phyloP scores from a whole-genome alignment of 2,329 filamentous ascomycete genomes.

The Clonostachys rhizophaga region DNA sequence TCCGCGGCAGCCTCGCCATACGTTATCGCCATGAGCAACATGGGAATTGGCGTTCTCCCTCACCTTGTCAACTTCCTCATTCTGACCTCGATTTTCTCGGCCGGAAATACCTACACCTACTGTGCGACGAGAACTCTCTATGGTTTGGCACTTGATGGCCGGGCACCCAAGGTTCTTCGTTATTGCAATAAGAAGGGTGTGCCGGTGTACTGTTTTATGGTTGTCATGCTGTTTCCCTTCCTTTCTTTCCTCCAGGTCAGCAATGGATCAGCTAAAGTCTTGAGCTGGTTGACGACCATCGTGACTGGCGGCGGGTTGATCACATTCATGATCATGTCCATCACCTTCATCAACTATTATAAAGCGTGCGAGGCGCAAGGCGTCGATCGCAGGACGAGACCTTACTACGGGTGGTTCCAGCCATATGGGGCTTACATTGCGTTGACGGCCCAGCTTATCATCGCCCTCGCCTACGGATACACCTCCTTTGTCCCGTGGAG shows the following conservation, averaged over 20 bases:
- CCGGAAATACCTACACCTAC: conserved; percentile 47
- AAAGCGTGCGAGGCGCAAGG: conserved; percentile 48
- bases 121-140: conserved; percentile 45
- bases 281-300: conserved; percentile 50
- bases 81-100: conserved; percentile 36
- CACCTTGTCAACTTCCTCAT: conserved; percentile 52
- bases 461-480: conserved; percentile 52
- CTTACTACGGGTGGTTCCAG: conserved; percentile 55
- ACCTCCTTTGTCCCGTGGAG: conserved; percentile 41
- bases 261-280: conserved; percentile 39
- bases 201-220: conserved; percentile 50
- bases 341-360: conserved; percentile 41
- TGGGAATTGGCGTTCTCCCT: conserved; percentile 47
- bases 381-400: conserved; percentile 44
- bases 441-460: conserved; percentile 31
- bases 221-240: conserved; percentile 49
- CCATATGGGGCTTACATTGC: conserved; percentile 50
- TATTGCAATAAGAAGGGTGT: conserved; percentile 58
- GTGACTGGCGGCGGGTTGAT: conserved; percentile 55
- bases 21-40: conserved; percentile 50
- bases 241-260: conserved; percentile 47
- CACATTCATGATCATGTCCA: conserved; percentile 52
- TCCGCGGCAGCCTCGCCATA: conserved; percentile 50
- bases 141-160: conserved; percentile 43
- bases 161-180: conserved; percentile 45